phyloP scores from a whole-genome alignment of 192 early-diverging fungal genomes.

The Thoreauomyces humboldtii region DNA sequence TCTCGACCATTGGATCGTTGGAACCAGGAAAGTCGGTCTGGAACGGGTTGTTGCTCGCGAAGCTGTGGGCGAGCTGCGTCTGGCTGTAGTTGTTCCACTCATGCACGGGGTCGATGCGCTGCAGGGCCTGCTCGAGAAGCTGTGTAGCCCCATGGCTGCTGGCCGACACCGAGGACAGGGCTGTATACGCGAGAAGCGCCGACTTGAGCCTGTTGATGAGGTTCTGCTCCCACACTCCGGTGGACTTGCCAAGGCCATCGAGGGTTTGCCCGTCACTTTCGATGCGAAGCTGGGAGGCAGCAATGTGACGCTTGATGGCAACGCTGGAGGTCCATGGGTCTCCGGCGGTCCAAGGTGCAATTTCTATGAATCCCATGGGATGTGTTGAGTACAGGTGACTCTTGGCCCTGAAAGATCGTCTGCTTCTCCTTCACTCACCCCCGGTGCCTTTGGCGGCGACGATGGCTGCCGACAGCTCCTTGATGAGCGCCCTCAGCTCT shows the following conservation, averaged over 20 bases:
- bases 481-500: not conserved
- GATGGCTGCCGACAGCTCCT: slow-evolving; percentile 5
- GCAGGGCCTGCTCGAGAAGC: slow-evolving; percentile 7
- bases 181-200: slow-evolving; percentile 21
- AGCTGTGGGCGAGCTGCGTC: not conserved
- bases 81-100: slow-evolving; percentile 19
- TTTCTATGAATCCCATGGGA: too few relatives aligned
- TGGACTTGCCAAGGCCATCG: not conserved
- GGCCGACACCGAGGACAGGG: not conserved
- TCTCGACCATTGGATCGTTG: slow-evolving; percentile 12
- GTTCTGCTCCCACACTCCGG: slow-evolving; percentile 17
- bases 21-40: slow-evolving; percentile 10
- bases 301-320: slow-evolving; percentile 16
- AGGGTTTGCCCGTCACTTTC: not conserved
- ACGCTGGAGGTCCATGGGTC: slow-evolving; percentile 18
- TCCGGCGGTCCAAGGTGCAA: slow-evolving; percentile 12
- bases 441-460: not conserved
- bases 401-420: slow-evolving; percentile 19
- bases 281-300: not conserved
- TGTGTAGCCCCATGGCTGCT: slow-evolving; percentile 1
- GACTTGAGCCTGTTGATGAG: slow-evolving; percentile 11
- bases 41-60: not conserved
- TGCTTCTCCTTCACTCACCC: not conserved
- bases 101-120: slow-evolving; percentile 2
- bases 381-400: not conserved